phyloP scores from a whole-genome alignment of 768 basidiomycete species.

The Hysterangium stoloniferum region DNA sequence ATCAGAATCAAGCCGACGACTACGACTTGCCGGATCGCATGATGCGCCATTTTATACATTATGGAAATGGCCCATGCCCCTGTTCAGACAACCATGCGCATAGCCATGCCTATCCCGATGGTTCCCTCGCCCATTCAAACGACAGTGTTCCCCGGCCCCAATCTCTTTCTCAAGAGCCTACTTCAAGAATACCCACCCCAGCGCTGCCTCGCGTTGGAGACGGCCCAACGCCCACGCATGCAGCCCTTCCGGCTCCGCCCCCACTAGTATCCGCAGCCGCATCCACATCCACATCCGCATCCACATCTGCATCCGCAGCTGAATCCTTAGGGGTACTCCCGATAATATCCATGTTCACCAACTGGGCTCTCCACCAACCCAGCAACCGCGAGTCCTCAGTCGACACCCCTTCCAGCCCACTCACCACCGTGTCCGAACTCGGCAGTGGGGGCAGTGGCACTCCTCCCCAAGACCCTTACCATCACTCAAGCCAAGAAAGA shows the following conservation, averaged over 20 bases:
- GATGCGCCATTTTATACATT: background rate
- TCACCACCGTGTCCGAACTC: too few species aligned
- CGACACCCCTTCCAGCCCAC: constrained; percentile 1
- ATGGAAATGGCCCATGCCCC: background rate
- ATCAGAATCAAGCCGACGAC: too few species aligned
- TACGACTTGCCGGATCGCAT: constrained; percentile 5
- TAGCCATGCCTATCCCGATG: background rate
- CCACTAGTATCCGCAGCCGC: background rate
- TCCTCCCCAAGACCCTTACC: too few species aligned
- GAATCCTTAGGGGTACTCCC: too few species aligned
- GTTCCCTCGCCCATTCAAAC: too few species aligned
- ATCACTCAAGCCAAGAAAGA: too few species aligned
- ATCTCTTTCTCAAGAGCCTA: background rate
- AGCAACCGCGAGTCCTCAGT: too few species aligned
- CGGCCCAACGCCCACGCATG: background rate
- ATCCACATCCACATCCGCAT: background rate
- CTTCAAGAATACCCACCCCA: background rate
- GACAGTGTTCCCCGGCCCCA: too few species aligned
- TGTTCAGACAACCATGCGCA: background rate
- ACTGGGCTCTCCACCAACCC: background rate
- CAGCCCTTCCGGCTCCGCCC: background rate
- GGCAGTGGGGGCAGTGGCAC: too few species aligned
- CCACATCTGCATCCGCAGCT: background rate
- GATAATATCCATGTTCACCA: background rate
- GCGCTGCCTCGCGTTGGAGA: constrained; percentile 2